phyloP scores from a whole-genome alignment of 1,139 yeast species.

The Hansenula lynferdii region DNA sequence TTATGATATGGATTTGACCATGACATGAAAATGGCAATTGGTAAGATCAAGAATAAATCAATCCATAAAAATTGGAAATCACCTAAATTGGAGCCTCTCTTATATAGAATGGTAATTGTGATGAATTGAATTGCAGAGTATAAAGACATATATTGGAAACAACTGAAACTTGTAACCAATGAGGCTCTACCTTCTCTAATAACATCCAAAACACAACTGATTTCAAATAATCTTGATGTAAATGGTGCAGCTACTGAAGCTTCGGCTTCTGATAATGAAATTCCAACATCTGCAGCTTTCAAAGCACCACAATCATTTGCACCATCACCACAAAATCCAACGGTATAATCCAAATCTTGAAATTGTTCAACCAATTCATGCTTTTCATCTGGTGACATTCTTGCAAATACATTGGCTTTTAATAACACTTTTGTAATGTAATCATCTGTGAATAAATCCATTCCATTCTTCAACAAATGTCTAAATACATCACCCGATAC shows the following conservation, averaged over 20 bases:
- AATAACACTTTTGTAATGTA: slow-evolving; percentile 58
- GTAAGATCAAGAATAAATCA: slow-evolving; percentile 83
- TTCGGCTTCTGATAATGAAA: slow-evolving; percentile 94
- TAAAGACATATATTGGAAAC: slow-evolving; percentile 96
- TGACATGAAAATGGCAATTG: slow-evolving; percentile 95
- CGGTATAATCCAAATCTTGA: slow-evolving; percentile 82
- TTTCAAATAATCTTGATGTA: slow-evolving; percentile 84
- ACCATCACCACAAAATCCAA: slow-evolving; percentile 98
- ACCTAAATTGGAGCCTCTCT: slow-evolving; percentile 91
- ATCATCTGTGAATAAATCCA: slow-evolving; percentile 27
- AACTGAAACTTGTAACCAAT: slow-evolving; percentile 88
- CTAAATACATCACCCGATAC: slow-evolving; percentile 92
- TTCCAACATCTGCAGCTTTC: slow-evolving; percentile 96
- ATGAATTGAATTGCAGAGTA: slow-evolving; percentile 95
- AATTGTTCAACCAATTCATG: slow-evolving; percentile 90
- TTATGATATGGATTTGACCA: slow-evolving; percentile 80
- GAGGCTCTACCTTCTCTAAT: slow-evolving; percentile 94
- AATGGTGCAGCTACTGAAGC: slow-evolving; percentile 99
- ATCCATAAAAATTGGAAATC: slow-evolving; percentile 95
- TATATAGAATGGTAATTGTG: slow-evolving; percentile 78
- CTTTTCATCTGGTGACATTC: slow-evolving; percentile 99
- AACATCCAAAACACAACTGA: slow-evolving; percentile 87
- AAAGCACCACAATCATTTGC: slow-evolving; percentile 98
- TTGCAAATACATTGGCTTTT: slow-evolving; percentile 77
- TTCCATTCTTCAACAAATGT: slow-evolving; percentile 53